These are phyloP conservation scores for Geotrichum restrictum DNA, from an alignment of 1,139 yeast species.

Conservation along the genomic window DNA sequence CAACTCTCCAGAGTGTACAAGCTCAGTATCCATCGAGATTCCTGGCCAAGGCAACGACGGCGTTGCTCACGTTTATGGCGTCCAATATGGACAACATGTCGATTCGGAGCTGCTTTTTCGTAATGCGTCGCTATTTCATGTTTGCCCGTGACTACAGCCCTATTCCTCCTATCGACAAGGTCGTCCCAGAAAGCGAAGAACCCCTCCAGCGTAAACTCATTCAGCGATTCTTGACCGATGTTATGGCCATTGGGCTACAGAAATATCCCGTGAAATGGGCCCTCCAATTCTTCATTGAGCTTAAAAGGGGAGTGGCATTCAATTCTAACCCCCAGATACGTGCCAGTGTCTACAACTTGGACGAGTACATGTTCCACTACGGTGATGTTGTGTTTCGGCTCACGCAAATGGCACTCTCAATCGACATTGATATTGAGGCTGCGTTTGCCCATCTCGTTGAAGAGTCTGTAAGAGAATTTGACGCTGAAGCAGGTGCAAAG, in stretches of 20 bases:
- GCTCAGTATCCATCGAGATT: slow-evolving; percentile 78
- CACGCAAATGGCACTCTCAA: slow-evolving; percentile 52
- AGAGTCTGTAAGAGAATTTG: slow-evolving; percentile 19
- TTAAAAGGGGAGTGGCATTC: slow-evolving; percentile 30
- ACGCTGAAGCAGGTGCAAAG: slow-evolving; percentile 11
- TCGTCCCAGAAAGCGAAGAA: slow-evolving; percentile 37
- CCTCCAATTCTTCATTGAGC: slow-evolving; percentile 33
- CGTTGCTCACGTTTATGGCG: slow-evolving; percentile 52
- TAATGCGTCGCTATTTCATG: slow-evolving; percentile 57
- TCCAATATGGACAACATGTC: slow-evolving; percentile 40
- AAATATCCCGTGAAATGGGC: slow-evolving; percentile 35
- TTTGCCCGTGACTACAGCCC: slow-evolving; percentile 63
- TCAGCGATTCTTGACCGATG: slow-evolving; percentile 46
- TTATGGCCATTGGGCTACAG: slow-evolving; percentile 44
- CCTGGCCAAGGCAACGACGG: slow-evolving; percentile 58
- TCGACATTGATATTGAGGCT: slow-evolving; percentile 55
- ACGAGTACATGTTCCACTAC: slow-evolving; percentile 27
- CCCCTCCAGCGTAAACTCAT: slow-evolving; percentile 43
- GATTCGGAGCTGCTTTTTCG: slow-evolving; percentile 42
- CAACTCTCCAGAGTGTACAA: slow-evolving; percentile 51
- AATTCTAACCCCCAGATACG: slow-evolving; percentile 21
- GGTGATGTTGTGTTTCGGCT: slow-evolving; percentile 45
- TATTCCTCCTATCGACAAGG: slow-evolving; percentile 41
- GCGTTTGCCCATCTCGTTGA: slow-evolving; percentile 39
- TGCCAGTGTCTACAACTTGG: slow-evolving; percentile 25